Base-by-base conservation (phyloP, 352 stramenopile genomes). In the Pythium utonaiense region DNA sequence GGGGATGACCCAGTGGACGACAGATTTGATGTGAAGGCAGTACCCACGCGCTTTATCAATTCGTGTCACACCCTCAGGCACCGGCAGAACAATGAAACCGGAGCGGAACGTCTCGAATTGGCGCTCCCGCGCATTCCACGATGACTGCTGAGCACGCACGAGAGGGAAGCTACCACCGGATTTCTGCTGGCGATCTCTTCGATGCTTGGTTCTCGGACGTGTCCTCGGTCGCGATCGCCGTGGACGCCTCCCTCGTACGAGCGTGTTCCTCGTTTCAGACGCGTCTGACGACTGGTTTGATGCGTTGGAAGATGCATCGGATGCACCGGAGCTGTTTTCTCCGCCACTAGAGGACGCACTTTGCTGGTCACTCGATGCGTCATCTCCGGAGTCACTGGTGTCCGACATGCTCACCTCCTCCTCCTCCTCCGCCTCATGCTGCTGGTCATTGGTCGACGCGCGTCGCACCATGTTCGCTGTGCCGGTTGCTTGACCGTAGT, bases 41-140 rank as follows among this genome's bases (percentile, higher is more conserved):
- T 81, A 92, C 0, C 78, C 82, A 51, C 74, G 78, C 14, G 78
- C 69, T 62, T 79, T 87, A 19, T 83, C 76, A 50, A 88, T 65
- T 1, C 76, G 83, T 28, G 57, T 60, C 5, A 82, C 75, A 0
- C 57, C 62, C 13, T 81, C 66, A 9, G 85, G 85, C n/a, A 91
- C 75, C 0, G 85, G 80, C 40, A 95, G 69, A 3, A 85, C 77
- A 30, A 90, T 57, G 24, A 79, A 68, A 47, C 71, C 78, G 0
- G 75, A 71, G 24, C 83, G 82, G 56, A 95, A 93, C 30, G 77
- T 74, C 56, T 95, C 85, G 59, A 95, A 95, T 48, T 89, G 72
- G 24, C 78, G 78, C 62, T 93, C 85, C 33, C 85, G 72, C 8
- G 59, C 66, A 19, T 55, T 69, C 82, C 82, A 93, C 1, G 78